Evolutionary conservation across 106 monocot genomes (phyloP), one percentile per base, ranked within the genome.

Genomic region (Dioscorea dumetorum): DNA sequence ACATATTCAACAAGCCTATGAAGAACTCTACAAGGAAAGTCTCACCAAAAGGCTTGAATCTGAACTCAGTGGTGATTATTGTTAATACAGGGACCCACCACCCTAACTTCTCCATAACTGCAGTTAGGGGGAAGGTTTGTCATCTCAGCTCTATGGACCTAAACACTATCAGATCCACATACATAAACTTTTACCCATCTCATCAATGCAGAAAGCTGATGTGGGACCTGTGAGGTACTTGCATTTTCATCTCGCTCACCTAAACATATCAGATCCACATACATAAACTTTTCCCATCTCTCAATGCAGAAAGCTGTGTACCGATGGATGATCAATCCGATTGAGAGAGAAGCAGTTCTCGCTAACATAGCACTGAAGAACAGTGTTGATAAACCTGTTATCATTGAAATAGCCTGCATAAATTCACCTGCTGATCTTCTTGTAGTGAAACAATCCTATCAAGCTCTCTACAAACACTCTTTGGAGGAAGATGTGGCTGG

Each of bases 11-110:
- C 5, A 72, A 58, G 78, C 80, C 1, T 99, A 99, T 48, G 80
- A 99, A 82, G 74, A 87, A 48, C 77, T 71, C 31, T 93, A 77
- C 83, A 79, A 85, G 6, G 97, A 93, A 62, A 78, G 77, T 59
- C 80, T 99, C 68, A 71, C 87, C 72, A 90, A 83, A 76, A 67
- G 92, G 19, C 89, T 99, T 12, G 85, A 92, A 67, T 93, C 93
- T 10, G 97, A 99, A 73, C 84, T 99, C 63, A 72, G 71, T 7
- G 97, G 97, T 34, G 72, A 87, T 54, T 83, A 93, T 62, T n/a
- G n/a, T n/a, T n/a, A n/a, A n/a, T n/a, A n/a, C n/a, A n/a, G n/a
- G n/a, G n/a, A n/a, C n/a, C n/a, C n/a, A n/a, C n/a, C n/a, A n/a
- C n/a, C n/a, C n/a, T n/a, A n/a, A n/a, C n/a, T n/a, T 52, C 48